Evolutionary conservation across 495 filamentous ascomycete genomes (phyloP), one percentile per base, ranked within the genome.

Genomic region (Aspergillus nidulans): DNA sequence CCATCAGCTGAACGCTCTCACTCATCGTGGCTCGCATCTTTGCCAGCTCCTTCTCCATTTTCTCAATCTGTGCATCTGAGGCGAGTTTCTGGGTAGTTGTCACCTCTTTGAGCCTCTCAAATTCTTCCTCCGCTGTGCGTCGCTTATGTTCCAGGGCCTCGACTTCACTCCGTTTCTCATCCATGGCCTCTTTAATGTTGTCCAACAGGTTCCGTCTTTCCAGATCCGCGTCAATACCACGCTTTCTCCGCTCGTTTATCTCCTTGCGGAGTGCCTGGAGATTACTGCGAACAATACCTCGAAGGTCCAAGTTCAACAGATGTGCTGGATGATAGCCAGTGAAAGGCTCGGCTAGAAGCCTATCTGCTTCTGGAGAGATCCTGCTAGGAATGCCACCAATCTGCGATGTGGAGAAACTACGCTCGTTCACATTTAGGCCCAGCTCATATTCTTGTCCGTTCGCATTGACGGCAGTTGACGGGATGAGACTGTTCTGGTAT

Each of bases 21-120:
- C 79, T 85, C 47, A 97, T 77, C 21, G 86, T 85, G 2, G 85
- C 80, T 52, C 91, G 80, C 90, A 97, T 95, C 75, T 90, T 91
- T 39, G 89, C 88, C 24, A 98, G 75, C 69, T 98, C 92, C 67
- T 95, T 96, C 74, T 97, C 94, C 87, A 97, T 91, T 77, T 91
- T 90, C 73, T 98, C 94, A 63, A 97, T 96, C 68, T 97, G 92
- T 15, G 91, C 84, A 69, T 97, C 94, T 4, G 82, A 87, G 10
- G 84, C 85, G 60, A 92, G 79, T 69, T 94, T 92, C 71, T 96
- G 90, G 26, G 90, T 89, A 15, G 80, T 85, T 13, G 87, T 91
- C 38, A 89, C 83, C 75, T 98, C 95, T 68, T 92, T 91, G 30
- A 88, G 90, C 66, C 88, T 88, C 68, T 97, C 91, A 63, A 91